phyloP scores from a whole-genome alignment of 805 yeast genomes.

The Candida boidinii region DNA sequence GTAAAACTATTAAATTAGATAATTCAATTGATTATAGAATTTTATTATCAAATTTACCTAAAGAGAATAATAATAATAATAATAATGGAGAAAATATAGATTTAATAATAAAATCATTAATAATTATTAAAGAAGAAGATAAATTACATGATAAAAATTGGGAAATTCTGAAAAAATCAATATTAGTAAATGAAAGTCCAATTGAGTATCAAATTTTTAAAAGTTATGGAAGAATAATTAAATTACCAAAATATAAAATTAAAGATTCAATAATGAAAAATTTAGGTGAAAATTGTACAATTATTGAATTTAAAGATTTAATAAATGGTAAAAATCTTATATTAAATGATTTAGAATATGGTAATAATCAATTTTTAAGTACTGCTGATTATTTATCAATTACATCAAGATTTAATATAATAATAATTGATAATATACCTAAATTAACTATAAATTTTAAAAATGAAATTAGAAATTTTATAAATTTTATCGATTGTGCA shows the following conservation, averaged over 20 bases:
- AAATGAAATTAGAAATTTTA: constrained; percentile 62
- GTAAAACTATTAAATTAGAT: constrained; percentile 55
- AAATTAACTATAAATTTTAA: constrained; percentile 45
- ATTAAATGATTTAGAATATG: too few relatives aligned
- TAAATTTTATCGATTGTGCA: constrained; percentile 58
- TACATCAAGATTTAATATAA: constrained; percentile 48
- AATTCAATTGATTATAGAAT: constrained; percentile 49
- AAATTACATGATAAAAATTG: constrained; percentile 23
- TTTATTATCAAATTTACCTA: constrained; percentile 19
- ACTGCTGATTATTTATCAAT: constrained; percentile 65
- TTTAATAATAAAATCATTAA: constrained; percentile 21
- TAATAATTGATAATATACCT: constrained; percentile 56
- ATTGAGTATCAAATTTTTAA: constrained; percentile 22
- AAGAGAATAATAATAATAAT: constrained; percentile 3
- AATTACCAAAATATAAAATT: constrained; percentile 35
- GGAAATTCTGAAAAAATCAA: constrained; percentile 22
- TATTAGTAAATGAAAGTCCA: not conserved
- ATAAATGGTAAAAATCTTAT: constrained; percentile 41
- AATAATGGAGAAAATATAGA: too few relatives aligned
- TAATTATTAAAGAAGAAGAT: constrained; percentile 24
- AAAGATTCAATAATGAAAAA: too few relatives aligned
- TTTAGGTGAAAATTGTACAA: constrained; percentile 27
- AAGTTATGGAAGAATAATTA: constrained; percentile 49
- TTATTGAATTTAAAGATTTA: constrained; percentile 42
- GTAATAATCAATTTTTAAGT: too few relatives aligned